These are phyloP conservation scores for Heimioporus sp. DNA, from an alignment of 768 basidiomycete genomes.

Conservation along the genomic window DNA sequence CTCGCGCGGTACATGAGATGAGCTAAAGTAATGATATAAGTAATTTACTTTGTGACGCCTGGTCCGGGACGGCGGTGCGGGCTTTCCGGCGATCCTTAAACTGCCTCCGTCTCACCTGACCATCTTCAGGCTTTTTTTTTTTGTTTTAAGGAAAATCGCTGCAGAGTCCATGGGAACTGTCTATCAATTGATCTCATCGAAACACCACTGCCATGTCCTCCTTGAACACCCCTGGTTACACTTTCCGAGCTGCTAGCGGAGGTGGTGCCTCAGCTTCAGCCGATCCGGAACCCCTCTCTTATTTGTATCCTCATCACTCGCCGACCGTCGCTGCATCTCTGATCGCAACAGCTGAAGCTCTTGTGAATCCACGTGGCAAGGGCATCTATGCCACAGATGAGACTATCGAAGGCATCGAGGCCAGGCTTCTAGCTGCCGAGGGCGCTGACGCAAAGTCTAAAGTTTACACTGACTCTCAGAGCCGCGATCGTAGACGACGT, in stretches of 20 bases:
- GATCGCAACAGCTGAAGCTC: conserved; percentile 41
- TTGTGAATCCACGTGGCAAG: conserved; percentile 48
- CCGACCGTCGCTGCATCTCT: conserved; percentile 41
- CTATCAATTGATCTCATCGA: conserved; percentile 1
- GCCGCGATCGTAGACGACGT: conserved; percentile 37
- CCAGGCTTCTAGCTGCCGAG: conserved; percentile 36
- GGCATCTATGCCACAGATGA: conserved; percentile 58
- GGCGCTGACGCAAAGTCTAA: conserved; percentile 22
- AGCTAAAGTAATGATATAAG: too few species aligned
- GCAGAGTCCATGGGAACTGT: neutral
- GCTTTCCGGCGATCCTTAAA: too few species aligned
- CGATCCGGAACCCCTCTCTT: conserved; percentile 20
- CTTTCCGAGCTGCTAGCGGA: conserved; percentile 26
- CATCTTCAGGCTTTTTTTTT: too few species aligned
- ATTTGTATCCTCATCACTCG: conserved; percentile 41
- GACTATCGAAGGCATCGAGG: conserved; percentile 42
- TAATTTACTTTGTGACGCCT: too few species aligned
- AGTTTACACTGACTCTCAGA: conserved; percentile 34
- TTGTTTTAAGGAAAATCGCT: neutral
- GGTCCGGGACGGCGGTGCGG: too few species aligned
- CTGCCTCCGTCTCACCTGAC: too few species aligned
- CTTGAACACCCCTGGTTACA: conserved; percentile 28
- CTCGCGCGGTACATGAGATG: conserved; percentile 7
- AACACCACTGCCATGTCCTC: conserved; percentile 12
- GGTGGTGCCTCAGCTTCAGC: neutral